Evolutionary conservation across 352 stramenopile species (phyloP).

Genomic region (Peronospora farinosa): DNA sequence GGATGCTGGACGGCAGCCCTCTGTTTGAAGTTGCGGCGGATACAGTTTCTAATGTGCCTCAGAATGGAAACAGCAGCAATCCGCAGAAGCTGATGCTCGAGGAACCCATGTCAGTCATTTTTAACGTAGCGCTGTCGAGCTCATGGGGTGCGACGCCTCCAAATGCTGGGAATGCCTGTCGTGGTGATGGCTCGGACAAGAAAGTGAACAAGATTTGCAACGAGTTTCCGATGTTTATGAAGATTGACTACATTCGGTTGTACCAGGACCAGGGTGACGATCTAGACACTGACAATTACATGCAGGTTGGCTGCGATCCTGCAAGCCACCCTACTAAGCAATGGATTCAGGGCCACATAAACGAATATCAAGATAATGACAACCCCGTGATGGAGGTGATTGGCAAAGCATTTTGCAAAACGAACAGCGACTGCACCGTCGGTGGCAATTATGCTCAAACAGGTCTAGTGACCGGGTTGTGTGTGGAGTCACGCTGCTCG

Average conservation of each 20-base stretch:
- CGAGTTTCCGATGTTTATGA: slow-evolving; percentile 44
- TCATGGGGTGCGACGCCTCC: slow-evolving; percentile 37
- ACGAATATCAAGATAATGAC: slow-evolving; percentile 38
- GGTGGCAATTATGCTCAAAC: slow-evolving; percentile 27
- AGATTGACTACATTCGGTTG: slow-evolving; percentile 80
- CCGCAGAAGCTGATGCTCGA: slow-evolving; percentile 80
- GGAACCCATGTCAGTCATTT: slow-evolving; percentile 90
- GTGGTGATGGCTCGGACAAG: slow-evolving; percentile 18
- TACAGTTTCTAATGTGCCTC: slow-evolving; percentile 29
- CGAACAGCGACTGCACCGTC: slow-evolving; percentile 40
- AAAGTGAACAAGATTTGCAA: slow-evolving; percentile 48
- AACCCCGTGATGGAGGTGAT: slow-evolving; percentile 33
- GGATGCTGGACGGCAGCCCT: slow-evolving; percentile 60
- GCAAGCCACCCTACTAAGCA: slow-evolving; percentile 31
- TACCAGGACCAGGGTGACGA: slow-evolving; percentile 57
- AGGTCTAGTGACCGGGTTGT: slow-evolving; percentile 34
- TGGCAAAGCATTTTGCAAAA: slow-evolving; percentile 37
- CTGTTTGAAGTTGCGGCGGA: slow-evolving; percentile 67
- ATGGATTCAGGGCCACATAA: slow-evolving; percentile 34
- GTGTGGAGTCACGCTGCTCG: slow-evolving; percentile 36
- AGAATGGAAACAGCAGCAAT: slow-evolving; percentile 33
- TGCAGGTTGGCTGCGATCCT: slow-evolving; percentile 33
- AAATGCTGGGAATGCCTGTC: slow-evolving; percentile 15
- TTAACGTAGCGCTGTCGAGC: slow-evolving; percentile 89
- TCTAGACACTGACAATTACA: slow-evolving; percentile 20